Evolutionary conservation across 2,329 filamentous ascomycete genomes (phyloP).

Genomic region (Magnaporthiopsis incrustans): DNA sequence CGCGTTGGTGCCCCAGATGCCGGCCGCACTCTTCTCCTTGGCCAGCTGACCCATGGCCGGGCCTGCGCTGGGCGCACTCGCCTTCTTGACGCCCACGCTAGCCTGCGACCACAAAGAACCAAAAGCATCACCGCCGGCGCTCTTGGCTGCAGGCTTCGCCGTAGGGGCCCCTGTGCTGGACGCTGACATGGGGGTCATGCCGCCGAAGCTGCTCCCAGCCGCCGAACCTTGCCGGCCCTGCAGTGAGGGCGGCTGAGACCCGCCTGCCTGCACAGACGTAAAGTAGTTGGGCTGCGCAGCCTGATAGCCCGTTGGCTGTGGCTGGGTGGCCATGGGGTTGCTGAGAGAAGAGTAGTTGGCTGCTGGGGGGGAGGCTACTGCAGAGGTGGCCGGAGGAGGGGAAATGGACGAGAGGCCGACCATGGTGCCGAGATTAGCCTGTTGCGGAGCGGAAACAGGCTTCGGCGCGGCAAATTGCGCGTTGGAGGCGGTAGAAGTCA

Average conservation of each 20-base stretch:
- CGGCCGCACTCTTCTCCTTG: conserved; percentile 94
- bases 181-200: conserved; percentile 13
- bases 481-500: conserved; percentile 44
- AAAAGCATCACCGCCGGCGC: conserved; percentile 73
- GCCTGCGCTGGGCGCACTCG: conserved; percentile 51
- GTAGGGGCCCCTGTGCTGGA: conserved; percentile 10
- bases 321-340: conserved; percentile 36
- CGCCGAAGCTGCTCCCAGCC: conserved; percentile 22
- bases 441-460: conserved; percentile 75
- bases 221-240: conserved; percentile 9
- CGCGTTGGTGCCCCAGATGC: conserved; percentile 73
- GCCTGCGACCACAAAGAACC: conserved; percentile 76
- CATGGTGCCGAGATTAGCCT: conserved; percentile 72
- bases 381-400: conserved; percentile 52
- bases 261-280: conserved; percentile 58
- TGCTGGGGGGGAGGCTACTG: conserved; percentile 41
- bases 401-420: conserved; percentile 75
- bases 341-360: conserved; percentile 59
- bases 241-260: conserved; percentile 21
- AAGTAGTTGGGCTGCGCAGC: conserved; percentile 88
- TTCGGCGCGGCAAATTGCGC: conserved; percentile 74
- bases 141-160: conserved; percentile 35
- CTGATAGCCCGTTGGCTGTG: conserved; percentile 61
- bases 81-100: conserved; percentile 69
- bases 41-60: conserved; percentile 86